phyloP scores from a whole-genome alignment of 225 moss, liverwort and hornwort species.

The Bryoerythrophyllum caledonicum region DNA sequence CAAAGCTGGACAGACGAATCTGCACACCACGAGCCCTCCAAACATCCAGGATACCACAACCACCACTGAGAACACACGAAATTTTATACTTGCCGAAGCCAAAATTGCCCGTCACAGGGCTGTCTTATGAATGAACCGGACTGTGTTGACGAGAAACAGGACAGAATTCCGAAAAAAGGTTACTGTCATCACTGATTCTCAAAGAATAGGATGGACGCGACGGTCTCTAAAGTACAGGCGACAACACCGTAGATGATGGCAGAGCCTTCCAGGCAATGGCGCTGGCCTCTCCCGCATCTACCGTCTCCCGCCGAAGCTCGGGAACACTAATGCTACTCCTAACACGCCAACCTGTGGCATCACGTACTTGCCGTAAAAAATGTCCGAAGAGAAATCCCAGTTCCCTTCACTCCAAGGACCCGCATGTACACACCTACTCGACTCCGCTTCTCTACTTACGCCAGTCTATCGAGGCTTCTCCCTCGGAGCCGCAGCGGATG shows the following conservation, averaged over 20 bases:
- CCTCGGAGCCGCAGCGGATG: conserved; percentile 30
- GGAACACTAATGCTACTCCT: conserved; percentile 11
- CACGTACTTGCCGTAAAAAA: conserved; percentile 19
- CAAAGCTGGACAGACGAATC: no score
- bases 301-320: conserved; percentile 21
- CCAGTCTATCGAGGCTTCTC: conserved; percentile 19
- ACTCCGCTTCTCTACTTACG: neutral
- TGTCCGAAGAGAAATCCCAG: conserved; percentile 3
- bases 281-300: conserved; percentile 50
- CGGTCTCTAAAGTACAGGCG: conserved; percentile 43
- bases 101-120: conserved; percentile 29
- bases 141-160: conserved; percentile 6
- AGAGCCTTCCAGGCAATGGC: conserved; percentile 54
- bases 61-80: no score
- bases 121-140: conserved; percentile 16
- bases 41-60: neutral
- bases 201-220: conserved; percentile 36
- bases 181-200: conserved; percentile 37
- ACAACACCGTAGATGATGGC: conserved; percentile 32
- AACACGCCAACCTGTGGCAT: conserved; percentile 2
- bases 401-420: neutral
- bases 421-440: neutral
- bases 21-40: no score
- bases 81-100: neutral
- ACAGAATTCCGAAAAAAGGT: conserved; percentile 3